Conservation (phyloP, 2,329 filamentous ascomycete species). For the Botrytis hyacinthi region DNA sequence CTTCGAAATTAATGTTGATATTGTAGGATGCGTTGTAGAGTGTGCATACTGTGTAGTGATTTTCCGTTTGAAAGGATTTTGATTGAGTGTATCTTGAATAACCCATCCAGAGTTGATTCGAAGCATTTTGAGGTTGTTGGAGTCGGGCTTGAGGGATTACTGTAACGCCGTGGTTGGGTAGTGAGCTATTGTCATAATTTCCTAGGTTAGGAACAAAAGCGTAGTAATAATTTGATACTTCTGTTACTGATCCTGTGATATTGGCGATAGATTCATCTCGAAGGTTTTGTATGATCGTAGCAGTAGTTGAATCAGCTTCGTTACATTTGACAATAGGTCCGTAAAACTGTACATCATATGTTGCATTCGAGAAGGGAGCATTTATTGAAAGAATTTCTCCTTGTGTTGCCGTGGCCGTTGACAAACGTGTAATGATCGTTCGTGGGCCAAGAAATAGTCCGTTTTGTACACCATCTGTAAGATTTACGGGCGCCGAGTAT, state of each 20-base stretch:
- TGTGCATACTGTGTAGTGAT: constrained; percentile 22
- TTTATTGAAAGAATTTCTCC: constrained; percentile 24
- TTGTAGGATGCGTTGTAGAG: constrained; percentile 27
- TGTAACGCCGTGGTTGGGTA: neutral
- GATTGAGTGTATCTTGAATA: constrained; percentile 18
- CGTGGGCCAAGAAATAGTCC: constrained; percentile 25
- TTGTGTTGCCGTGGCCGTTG: constrained; percentile 23
- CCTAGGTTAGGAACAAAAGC: constrained; percentile 26
- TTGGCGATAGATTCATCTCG: neutral
- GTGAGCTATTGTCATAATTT: constrained; percentile 3
- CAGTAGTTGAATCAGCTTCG: constrained; percentile 19
- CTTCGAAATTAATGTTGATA: constrained; percentile 23
- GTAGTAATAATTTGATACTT: constrained; percentile 24
- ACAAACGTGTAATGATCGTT: constrained; percentile 25
- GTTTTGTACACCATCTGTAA: neutral
- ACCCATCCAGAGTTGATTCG: constrained; percentile 26
- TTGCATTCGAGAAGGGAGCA: constrained; percentile 24
- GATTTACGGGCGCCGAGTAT: constrained; percentile 19
- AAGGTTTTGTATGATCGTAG: constrained; percentile 20
- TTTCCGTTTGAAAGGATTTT: neutral
- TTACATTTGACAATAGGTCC: constrained; percentile 26
- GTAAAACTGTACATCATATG: constrained; percentile 26
- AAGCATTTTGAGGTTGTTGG: constrained; percentile 23
- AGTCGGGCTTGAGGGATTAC: constrained; percentile 11
- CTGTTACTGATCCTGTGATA: constrained; percentile 5